Percentiles rank a stretch among this genome's conserved stretches.
phyloP scores from a whole-genome alignment of 169 alveolate genomes.

The Babesia ovis region DNA sequence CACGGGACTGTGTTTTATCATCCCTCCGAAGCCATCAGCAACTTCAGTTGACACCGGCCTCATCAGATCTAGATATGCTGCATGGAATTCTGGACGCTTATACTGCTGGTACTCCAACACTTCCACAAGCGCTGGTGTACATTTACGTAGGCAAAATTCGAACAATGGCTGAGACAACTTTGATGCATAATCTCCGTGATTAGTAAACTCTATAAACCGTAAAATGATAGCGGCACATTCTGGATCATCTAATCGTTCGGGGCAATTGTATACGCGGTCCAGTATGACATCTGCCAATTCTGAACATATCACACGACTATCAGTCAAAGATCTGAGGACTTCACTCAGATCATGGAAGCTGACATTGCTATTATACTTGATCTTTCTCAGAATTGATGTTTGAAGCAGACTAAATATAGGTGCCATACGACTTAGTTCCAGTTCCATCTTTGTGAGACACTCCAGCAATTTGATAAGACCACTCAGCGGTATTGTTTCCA shows the following conservation, averaged over 20 bases:
- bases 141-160: conserved; percentile 37
- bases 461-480: conserved; percentile 21
- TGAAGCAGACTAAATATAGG: conserved; percentile 20
- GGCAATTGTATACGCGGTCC: conserved; percentile 33
- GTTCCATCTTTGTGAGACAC: conserved; percentile 26
- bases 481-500: conserved; percentile 6
- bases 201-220: conserved; percentile 27
- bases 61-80: conserved; percentile 17
- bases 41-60: conserved; percentile 6
- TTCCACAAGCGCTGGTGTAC: conserved; percentile 29
- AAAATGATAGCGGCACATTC: conserved; percentile 32
- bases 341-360: conserved; percentile 14
- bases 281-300: conserved; percentile 24
- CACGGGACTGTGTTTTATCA: conserved; percentile 8
- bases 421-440: background rate
- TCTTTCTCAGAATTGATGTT: conserved; percentile 16
- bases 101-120: conserved; percentile 31
- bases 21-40: conserved; percentile 21
- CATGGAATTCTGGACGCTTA: conserved; percentile 28
- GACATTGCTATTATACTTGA: conserved; percentile 24
- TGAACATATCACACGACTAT: conserved; percentile 28
- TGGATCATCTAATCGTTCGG: conserved; percentile 23
- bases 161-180: conserved; percentile 50
- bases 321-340: conserved; percentile 31
- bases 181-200: conserved; percentile 6